phyloP scores from a whole-genome alignment of 179 eudicot genomes.

The Patellifolia procumbens region DNA sequence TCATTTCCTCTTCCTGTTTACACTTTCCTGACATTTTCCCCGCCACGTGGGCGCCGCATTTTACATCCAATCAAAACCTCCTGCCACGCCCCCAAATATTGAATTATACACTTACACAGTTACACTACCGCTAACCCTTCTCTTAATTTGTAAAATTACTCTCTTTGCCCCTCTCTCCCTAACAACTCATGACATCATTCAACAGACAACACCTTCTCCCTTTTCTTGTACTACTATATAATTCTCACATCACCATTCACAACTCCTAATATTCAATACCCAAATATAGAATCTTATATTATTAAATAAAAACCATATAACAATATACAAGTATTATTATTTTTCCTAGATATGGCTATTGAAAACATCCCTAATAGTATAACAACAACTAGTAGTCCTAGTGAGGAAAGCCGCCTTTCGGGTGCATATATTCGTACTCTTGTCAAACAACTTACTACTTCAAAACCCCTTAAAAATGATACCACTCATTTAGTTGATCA shows the following conservation, averaged over 20 bases:
- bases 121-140: neutral
- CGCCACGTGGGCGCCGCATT: conserved; percentile 48
- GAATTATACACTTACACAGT: neutral
- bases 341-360: conserved; percentile 36
- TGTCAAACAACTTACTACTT: conserved; percentile 64
- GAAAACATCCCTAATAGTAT: conserved; percentile 31
- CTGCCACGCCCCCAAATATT: conserved; percentile 23
- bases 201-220: conserved; percentile 1
- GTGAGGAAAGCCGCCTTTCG: conserved; percentile 42
- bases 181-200: conserved; percentile 34
- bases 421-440: conserved; percentile 81
- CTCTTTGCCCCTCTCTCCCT: conserved; percentile 17
- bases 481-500: conserved; percentile 9
- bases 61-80: conserved; percentile 33
- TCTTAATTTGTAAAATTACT: conserved; percentile 5
- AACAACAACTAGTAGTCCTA: too few relatives aligned
- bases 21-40: conserved; percentile 12
- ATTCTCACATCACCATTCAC: conserved; percentile 16
- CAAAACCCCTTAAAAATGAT: conserved; percentile 40
- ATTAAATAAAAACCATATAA: neutral
- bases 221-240: conserved; percentile 19
- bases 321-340: too few relatives aligned
- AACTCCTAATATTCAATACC: conserved; percentile 12
- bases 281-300: conserved; percentile 1
- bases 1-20: conserved; percentile 8